Evolutionary conservation across 108 stramenopile genomes (phyloP).

Genomic region (Skeletonema potamos): DNA sequence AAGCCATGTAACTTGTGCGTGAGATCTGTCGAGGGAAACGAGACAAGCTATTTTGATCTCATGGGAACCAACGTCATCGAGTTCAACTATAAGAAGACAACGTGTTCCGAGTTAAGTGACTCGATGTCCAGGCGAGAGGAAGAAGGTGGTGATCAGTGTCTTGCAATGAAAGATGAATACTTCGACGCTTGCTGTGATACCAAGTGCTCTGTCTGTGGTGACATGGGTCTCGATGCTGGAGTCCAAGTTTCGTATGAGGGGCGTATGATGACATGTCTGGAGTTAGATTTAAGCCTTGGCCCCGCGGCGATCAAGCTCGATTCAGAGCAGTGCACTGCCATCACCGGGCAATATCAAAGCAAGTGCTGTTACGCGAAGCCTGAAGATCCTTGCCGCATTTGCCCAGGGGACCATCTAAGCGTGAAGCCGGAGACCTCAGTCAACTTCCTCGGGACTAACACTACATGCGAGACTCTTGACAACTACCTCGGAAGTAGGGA

Average conservation of each 20-base stretch:
- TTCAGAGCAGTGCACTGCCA: slow-evolving; percentile 29
- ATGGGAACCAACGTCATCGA: slow-evolving; percentile 36
- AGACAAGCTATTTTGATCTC: slow-evolving; percentile 26
- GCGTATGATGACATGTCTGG: slow-evolving; percentile 44
- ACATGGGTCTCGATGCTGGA: slow-evolving; percentile 43
- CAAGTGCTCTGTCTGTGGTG: slow-evolving; percentile 41
- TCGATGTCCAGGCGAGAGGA: slow-evolving; percentile 34
- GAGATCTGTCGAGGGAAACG: slow-evolving; percentile 9
- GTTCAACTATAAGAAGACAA: slow-evolving; percentile 27
- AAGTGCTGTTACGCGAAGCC: slow-evolving; percentile 42
- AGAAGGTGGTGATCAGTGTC: slow-evolving; percentile 29
- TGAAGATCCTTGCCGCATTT: slow-evolving; percentile 42
- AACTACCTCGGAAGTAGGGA: slow-evolving; percentile 49
- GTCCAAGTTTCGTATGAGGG: slow-evolving; percentile 44
- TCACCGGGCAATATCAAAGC: slow-evolving; percentile 21
- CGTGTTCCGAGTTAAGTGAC: slow-evolving; percentile 28
- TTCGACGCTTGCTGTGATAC: slow-evolving; percentile 43
- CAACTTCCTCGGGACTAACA: slow-evolving; percentile 41
- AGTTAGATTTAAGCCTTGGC: slow-evolving; percentile 34
- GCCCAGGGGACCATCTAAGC: slow-evolving; percentile 21
- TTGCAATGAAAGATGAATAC: slow-evolving; percentile 10
- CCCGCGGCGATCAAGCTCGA: slow-evolving; percentile 28
- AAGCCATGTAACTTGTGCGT: slow-evolving; percentile 38
- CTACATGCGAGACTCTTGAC: slow-evolving; percentile 45
- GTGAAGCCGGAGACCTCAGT: slow-evolving; percentile 27